Base-by-base conservation (phyloP, 2,329 filamentous ascomycete genomes). In the Apiospora arundinis region DNA sequence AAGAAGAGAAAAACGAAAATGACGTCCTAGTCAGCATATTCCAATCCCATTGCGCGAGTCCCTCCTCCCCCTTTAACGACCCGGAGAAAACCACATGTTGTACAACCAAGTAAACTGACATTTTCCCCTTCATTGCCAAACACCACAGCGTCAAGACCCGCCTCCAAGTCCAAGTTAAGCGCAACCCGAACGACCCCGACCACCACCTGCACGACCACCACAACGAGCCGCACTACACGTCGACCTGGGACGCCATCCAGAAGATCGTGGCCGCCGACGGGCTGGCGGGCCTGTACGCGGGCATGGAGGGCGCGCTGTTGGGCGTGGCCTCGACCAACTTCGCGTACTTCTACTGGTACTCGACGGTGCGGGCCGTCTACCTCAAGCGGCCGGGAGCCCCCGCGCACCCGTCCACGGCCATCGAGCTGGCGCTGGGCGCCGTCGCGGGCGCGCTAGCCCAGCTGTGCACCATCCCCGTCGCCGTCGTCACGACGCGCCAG, bases 341-440 rank as follows among this genome's bases (percentile, higher is more conserved):
- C 81, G 96, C 96, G 78, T 99, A 99, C 84, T 99, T 99, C 82
- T 99, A 99, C 85, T 98, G 95, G 95, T 98, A 98, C 82, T 95
- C 94, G 6, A 84, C 96, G 40, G 94, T 98, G 44, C 91, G 96
- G 74, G 90, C 90, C 21, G 82, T 97, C 25, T 98, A 98, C 81
- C 83, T 93, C 75, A 89, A 88, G 75, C 84, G 89, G 52, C 49
- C 49, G 11, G 37, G 68, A 12, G 40, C 68, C 4, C 42, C 68
- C 18, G 56, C 68, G 14, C 37, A 40, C 23, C 94, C 95, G 2
- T 92, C 93, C 25, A 98, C 95, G 0, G 89, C 92, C 5, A 87
- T 92, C 63, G 96, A 99, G 83, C 87, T 99, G 71, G 88, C 91
- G 1, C 87, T 99, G 14, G 96, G 96, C 65, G 96, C 96, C 14